Percentiles rank a stretch among this genome's conserved stretches.
These are phyloP conservation scores for Lachancea fermentati DNA, from an alignment of 805 yeast species.

Conservation along the genomic window DNA sequence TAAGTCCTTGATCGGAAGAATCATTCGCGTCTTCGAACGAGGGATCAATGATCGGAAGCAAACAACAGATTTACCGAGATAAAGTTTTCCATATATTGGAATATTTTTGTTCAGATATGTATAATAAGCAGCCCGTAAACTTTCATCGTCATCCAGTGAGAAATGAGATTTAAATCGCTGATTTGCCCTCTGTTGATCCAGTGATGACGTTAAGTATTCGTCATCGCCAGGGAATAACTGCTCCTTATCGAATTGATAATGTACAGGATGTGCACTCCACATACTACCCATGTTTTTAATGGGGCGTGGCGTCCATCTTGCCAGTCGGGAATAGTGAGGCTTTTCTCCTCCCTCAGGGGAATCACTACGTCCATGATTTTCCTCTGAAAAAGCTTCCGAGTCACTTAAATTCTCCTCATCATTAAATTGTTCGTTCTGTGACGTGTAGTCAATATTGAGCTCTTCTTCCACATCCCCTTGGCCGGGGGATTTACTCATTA, in stretches of 20 bases:
- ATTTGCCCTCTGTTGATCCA: conserved; percentile 43
- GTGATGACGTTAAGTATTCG: conserved; percentile 40
- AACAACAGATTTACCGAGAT: conserved; percentile 60
- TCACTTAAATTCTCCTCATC: background rate
- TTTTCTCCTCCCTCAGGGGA: background rate
- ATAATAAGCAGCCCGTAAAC: conserved; percentile 62
- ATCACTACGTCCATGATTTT: background rate
- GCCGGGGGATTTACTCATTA: background rate
- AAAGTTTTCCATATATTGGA: conserved; percentile 80
- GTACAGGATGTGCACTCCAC: conserved; percentile 61
- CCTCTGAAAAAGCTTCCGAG: background rate
- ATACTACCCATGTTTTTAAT: conserved; percentile 26
- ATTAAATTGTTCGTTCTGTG: background rate
- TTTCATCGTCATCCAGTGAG: conserved; percentile 47
- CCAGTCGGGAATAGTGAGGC: conserved; percentile 1
- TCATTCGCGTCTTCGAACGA: conserved; percentile 73
- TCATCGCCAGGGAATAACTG: conserved; percentile 44
- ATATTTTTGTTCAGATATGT: conserved; percentile 62
- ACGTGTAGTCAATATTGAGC: background rate
- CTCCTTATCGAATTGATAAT: conserved; percentile 42
- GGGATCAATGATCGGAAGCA: conserved; percentile 80
- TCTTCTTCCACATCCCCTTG: background rate
- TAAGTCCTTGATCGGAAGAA: conserved; percentile 68
- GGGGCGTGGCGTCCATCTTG: conserved; percentile 8
- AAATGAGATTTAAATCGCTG: conserved; percentile 61